phyloP scores from a whole-genome alignment of 352 stramenopile species.

The Globisporangium orthogonon region DNA sequence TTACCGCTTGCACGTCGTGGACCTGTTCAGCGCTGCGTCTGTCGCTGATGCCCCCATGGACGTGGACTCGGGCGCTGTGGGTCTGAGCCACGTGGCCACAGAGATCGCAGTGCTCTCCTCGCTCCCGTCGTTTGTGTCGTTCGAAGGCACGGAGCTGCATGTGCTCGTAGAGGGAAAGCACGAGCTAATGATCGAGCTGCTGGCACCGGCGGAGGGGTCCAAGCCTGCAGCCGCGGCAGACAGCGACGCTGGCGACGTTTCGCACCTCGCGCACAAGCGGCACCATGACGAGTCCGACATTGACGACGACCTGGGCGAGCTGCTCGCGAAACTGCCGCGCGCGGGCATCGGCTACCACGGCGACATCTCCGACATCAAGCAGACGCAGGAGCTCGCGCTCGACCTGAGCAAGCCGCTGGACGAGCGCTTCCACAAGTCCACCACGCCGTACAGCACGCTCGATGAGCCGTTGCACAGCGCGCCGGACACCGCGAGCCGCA shows the following conservation, averaged over 20 bases:
- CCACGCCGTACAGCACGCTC: slow-evolving; percentile 65
- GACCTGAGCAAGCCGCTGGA: slow-evolving; percentile 46
- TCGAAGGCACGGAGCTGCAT: slow-evolving; percentile 34
- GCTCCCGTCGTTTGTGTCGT: slow-evolving; percentile 47
- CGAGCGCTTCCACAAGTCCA: slow-evolving; percentile 76
- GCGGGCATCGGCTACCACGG: slow-evolving; percentile 76
- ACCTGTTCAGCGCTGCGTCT: slow-evolving; percentile 18
- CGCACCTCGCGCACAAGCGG: slow-evolving; percentile 34
- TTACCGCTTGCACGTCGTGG: slow-evolving; percentile 44
- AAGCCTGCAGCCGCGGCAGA: background rate
- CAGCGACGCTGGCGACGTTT: slow-evolving; percentile 3
- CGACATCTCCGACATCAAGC: slow-evolving; percentile 51
- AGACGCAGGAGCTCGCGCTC: slow-evolving; percentile 38
- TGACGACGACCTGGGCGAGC: slow-evolving; percentile 47
- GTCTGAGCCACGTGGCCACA: slow-evolving; percentile 29
- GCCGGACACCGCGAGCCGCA: slow-evolving; percentile 21
- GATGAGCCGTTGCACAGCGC: slow-evolving; percentile 47
- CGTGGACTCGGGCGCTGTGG: slow-evolving; percentile 32
- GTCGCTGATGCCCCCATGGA: slow-evolving; percentile 13
- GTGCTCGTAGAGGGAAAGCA: slow-evolving; percentile 54
- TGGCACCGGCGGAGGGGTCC: background rate
- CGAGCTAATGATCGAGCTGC: slow-evolving; percentile 39
- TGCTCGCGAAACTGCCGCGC: slow-evolving; percentile 60
- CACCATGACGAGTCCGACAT: slow-evolving; percentile 45
- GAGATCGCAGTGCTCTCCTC: slow-evolving; percentile 41